These are phyloP conservation scores for Coniochaeta sp. DNA, from an alignment of 2,329 filamentous ascomycete species.

Conservation along the genomic window DNA sequence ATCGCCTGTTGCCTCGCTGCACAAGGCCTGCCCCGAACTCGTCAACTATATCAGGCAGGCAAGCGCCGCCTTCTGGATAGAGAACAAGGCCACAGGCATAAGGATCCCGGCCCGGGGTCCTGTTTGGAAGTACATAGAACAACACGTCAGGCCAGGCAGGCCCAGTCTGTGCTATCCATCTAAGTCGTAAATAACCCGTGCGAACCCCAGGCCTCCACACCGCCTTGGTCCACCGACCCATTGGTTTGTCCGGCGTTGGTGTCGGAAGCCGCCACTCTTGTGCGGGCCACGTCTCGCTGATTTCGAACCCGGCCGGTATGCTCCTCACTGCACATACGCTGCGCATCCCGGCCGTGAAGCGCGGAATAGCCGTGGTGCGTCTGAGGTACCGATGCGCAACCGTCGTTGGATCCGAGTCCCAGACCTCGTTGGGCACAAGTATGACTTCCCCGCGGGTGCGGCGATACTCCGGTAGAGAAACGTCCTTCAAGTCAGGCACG, in stretches of 20 bases:
- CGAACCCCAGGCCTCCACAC: not conserved
- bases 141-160: not conserved
- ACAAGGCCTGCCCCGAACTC: too few relatives aligned
- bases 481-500: not conserved
- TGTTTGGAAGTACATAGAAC: not conserved
- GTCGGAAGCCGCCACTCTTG: not conserved
- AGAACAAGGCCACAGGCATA: too few relatives aligned
- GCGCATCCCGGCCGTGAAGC: too few relatives aligned
- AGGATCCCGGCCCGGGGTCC: not conserved
- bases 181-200: not conserved
- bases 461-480: not conserved
- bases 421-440: not conserved
- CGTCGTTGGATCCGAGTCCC: not conserved
- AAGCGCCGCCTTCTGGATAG: too few relatives aligned
- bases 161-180: not conserved
- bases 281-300: not conserved
- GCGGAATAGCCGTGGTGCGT: not conserved
- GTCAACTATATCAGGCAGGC: too few relatives aligned
- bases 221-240: not conserved
- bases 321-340: not conserved
- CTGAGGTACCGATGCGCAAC: not conserved
- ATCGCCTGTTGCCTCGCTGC: too few relatives aligned
- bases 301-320: not conserved
- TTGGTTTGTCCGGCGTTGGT: not conserved
- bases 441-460: not conserved